phyloP scores from a whole-genome alignment of 2,329 filamentous ascomycete species.

The Trichoderma citrinoviride region DNA sequence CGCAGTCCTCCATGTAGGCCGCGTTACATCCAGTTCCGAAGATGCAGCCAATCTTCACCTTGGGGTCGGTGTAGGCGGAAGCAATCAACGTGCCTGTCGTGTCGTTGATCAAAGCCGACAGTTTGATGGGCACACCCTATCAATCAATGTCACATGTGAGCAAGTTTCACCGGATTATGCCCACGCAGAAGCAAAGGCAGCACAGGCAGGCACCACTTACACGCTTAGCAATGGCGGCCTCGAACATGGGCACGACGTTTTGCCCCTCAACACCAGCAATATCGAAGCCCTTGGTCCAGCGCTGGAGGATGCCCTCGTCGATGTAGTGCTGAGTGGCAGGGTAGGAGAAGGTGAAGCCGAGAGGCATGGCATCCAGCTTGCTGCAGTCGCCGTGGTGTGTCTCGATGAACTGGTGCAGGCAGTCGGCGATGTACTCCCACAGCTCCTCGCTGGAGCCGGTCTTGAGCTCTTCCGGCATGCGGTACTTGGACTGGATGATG shows the following conservation, averaged over 20 bases:
- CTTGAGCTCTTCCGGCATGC: slow-evolving; percentile 90
- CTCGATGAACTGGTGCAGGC: slow-evolving; percentile 84
- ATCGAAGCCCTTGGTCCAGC: slow-evolving; percentile 98
- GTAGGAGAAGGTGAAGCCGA: slow-evolving; percentile 96
- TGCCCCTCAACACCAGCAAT: slow-evolving; percentile 87
- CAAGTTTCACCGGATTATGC: not conserved
- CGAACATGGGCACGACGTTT: slow-evolving; percentile 86
- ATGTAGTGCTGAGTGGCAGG: slow-evolving; percentile 91
- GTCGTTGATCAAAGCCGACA: slow-evolving; percentile 93
- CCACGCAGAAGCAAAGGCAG: not conserved
- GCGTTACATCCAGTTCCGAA: slow-evolving; percentile 98
- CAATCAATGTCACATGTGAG: slow-evolving; percentile 21
- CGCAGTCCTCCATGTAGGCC: slow-evolving; percentile 93
- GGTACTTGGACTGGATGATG: slow-evolving; percentile 94
- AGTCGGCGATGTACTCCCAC: slow-evolving; percentile 94
- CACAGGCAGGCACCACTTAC: slow-evolving; percentile 29
- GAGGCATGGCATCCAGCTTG: slow-evolving; percentile 64
- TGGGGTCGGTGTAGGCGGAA: slow-evolving; percentile 90
- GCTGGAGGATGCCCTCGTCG: slow-evolving; percentile 85
- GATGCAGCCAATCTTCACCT: slow-evolving; percentile 94
- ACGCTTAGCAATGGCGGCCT: slow-evolving; percentile 66
- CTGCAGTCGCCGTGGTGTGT: slow-evolving; percentile 70
- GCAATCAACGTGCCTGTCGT: slow-evolving; percentile 96
- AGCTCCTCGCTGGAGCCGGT: slow-evolving; percentile 79
- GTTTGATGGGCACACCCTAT: slow-evolving; percentile 84